Percentiles rank a stretch among this genome's conserved stretches.
phyloP scores from a whole-genome alignment of 345 rosid species.

The Moricandia moricandioides region DNA sequence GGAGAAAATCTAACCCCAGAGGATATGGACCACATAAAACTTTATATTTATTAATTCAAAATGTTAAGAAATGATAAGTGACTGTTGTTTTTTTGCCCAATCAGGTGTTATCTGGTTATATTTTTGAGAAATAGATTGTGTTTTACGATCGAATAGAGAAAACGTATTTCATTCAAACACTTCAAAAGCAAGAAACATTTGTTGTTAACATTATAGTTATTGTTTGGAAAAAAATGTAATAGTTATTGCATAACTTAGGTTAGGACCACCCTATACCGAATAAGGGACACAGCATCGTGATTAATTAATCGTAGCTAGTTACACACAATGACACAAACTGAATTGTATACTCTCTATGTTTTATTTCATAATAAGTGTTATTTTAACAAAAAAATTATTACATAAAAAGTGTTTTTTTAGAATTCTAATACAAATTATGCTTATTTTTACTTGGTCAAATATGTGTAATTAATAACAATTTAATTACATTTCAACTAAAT shows the following conservation, averaged over 20 bases:
- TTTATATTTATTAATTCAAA: constrained; percentile 5
- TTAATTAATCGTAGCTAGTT: neutral
- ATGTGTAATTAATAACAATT: too few relatives aligned
- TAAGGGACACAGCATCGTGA: constrained; percentile 11
- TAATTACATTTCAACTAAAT: too few relatives aligned
- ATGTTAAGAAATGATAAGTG: constrained; percentile 19
- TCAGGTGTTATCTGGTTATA: neutral
- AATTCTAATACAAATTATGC: too few relatives aligned
- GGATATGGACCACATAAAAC: constrained; percentile 23
- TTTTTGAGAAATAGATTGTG: neutral
- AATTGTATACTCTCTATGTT: too few relatives aligned
- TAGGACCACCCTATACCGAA: constrained; percentile 1
- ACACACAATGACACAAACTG: neutral
- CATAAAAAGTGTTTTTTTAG: too few relatives aligned
- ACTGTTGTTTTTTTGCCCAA: neutral
- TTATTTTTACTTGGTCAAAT: too few relatives aligned
- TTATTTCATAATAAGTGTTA: too few relatives aligned
- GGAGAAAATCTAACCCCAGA: constrained; percentile 1
- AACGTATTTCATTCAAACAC: constrained; percentile 2
- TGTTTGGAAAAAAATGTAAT: neutral
- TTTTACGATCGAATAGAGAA: neutral
- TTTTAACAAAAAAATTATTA: too few relatives aligned
- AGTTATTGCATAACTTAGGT: constrained; percentile 3
- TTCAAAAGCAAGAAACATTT: neutral
- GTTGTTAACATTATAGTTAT: constrained; percentile 3